Base-by-base conservation (phyloP, 805 yeast genomes). In the Yamadazyma laniorum region DNA sequence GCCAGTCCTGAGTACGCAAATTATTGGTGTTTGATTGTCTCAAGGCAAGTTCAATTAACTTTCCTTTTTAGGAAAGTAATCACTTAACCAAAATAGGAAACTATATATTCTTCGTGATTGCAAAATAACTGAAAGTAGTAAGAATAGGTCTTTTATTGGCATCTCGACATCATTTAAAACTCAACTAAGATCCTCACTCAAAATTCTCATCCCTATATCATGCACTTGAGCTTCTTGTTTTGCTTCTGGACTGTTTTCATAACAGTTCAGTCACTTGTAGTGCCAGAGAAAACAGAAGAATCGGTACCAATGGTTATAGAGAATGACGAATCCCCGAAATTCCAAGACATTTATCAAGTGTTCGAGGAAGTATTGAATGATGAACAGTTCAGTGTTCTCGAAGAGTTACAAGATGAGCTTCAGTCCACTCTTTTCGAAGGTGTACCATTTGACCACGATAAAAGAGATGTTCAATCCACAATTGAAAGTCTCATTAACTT, bases 401-500 rank as follows among this genome's bases (percentile, higher is more conserved):
- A 42, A 13, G 35, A 38, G 19, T 18, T 45, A 16, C 43, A 44
- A 1, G 65, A 27, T 16, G 14, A 19, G 11, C 14, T 37, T 13
- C 32, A 32, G 6, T 23, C 29, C 14, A 12, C 14, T 17, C 25
- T 37, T 12, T 27, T 25, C 21, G 19, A 18, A n/a, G 13, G 29
- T 21, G 23, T 7, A 6, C 6, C 16, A 17, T 3, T 15, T 22
- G 29, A 15, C 12, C 25, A 25, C 15, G 23, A 34, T 9, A 49
- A 53, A 50, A 49, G 66, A 48, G 58, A 51, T 27, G 21, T 41
- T 27, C 54, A 55, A 25, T 37, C 43, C 16, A 48, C 59, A 3
- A 44, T 62, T 12, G 65, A 53, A 25, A 29, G 39, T 6, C 37
- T 59, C 4, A 40, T 66, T 14, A 31, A 45, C 4, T 36, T 53